A percentile compares a stretch with the other conserved stretches of the same genome.
These are phyloP conservation scores for Suillus discolor DNA, from an alignment of 768 basidiomycete genomes.

Conservation along the genomic window DNA sequence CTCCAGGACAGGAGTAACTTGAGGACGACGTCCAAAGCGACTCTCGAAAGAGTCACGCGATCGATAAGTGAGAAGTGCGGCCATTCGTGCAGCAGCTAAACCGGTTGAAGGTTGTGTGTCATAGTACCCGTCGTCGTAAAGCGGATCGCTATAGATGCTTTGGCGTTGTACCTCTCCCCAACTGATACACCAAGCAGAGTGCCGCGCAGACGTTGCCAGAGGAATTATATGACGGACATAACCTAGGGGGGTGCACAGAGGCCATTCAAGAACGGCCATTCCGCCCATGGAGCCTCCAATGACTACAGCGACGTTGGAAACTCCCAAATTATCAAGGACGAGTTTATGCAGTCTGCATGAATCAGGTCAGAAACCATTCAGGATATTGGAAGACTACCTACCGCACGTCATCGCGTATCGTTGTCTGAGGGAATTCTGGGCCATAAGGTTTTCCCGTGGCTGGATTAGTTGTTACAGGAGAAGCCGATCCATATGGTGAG, in stretches of 20 bases:
- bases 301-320: conserved; percentile 80
- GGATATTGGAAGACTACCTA: conserved; percentile 35
- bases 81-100: conserved; percentile 92
- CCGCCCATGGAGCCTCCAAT: conserved; percentile 99
- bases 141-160: conserved; percentile 94
- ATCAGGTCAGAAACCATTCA: neutral
- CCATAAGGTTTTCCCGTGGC: conserved; percentile 80
- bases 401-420: conserved; percentile 93
- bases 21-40: conserved; percentile 86
- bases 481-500: conserved; percentile 93
- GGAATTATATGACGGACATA: conserved; percentile 86
- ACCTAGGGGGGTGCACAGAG: conserved; percentile 73
- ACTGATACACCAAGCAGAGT: conserved; percentile 98
- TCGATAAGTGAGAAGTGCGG: conserved; percentile 91
- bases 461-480: conserved; percentile 82
- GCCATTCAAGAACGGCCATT: conserved; percentile 97
- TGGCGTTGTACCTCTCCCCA: conserved; percentile 99
- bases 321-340: conserved; percentile 81
- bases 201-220: conserved; percentile 92
- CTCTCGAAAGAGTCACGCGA: conserved; percentile 93
- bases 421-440: conserved; percentile 91
- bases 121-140: conserved; percentile 88
- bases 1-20: conserved; percentile 34
- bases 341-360: conserved; percentile 75
- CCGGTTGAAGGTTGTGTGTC: conserved; percentile 75